Conservation (phyloP, 495 filamentous ascomycete genomes). For the Xylaria flabelliformis region DNA sequence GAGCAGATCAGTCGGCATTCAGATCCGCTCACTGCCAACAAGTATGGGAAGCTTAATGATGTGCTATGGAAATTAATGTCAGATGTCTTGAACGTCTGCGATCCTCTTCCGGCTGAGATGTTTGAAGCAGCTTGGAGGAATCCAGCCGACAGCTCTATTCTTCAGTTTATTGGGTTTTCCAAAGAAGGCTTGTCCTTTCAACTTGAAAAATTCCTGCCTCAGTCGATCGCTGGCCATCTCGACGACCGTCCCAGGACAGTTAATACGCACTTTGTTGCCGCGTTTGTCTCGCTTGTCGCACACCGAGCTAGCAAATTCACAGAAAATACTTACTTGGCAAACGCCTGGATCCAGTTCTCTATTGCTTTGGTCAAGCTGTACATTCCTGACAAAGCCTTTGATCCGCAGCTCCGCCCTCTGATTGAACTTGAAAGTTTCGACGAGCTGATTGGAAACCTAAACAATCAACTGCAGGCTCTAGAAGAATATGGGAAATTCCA, state of each 20-base stretch:
- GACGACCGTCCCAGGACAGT: slow-evolving; percentile 40
- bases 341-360: slow-evolving; percentile 71
- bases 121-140: slow-evolving; percentile 24
- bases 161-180: slow-evolving; percentile 18
- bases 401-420: slow-evolving; percentile 80
- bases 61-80: slow-evolving; percentile 56
- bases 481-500: slow-evolving; percentile 68
- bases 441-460: slow-evolving; percentile 60
- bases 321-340: slow-evolving; percentile 43
- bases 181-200: slow-evolving; percentile 36
- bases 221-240: slow-evolving; percentile 23
- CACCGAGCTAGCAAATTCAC: slow-evolving; percentile 27
- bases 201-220: slow-evolving; percentile 27
- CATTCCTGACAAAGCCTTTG: slow-evolving; percentile 83
- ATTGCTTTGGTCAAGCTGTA: slow-evolving; percentile 75
- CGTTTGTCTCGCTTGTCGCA: slow-evolving; percentile 45
- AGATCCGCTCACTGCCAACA: slow-evolving; percentile 54
- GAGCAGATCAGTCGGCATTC: slow-evolving; percentile 56
- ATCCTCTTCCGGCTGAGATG: slow-evolving; percentile 27
- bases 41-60: slow-evolving; percentile 54
- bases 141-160: slow-evolving; percentile 4
- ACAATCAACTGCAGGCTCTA: slow-evolving; percentile 64
- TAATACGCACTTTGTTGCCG: slow-evolving; percentile 48
- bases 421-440: slow-evolving; percentile 72
- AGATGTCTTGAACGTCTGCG: slow-evolving; percentile 54